Conservation (phyloP, 2,329 filamentous ascomycete genomes). For the Fusarium circinatum region DNA sequence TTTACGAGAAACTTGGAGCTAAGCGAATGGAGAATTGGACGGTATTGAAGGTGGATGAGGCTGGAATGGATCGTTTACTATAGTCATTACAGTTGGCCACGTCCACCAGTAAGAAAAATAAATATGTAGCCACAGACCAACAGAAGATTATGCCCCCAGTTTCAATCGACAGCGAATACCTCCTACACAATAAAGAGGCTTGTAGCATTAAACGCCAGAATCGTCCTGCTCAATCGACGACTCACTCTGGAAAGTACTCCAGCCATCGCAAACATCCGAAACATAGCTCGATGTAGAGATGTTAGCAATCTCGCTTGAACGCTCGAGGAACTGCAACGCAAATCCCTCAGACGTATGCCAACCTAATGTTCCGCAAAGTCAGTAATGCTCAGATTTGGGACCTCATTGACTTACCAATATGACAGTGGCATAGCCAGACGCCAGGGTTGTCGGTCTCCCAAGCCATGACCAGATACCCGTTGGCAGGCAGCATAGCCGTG, state of each 20-base stretch:
- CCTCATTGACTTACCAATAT: conserved; percentile 46
- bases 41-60: conserved; percentile 1
- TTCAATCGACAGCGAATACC: background rate
- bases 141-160: too few relatives aligned
- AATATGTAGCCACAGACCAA: background rate
- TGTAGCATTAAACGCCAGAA: background rate
- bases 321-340: conserved; percentile 7
- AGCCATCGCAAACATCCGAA: conserved; percentile 10
- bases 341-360: conserved; percentile 15
- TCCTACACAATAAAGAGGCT: background rate
- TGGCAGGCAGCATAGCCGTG: conserved; percentile 57
- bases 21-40: background rate
- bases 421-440: conserved; percentile 61
- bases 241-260: conserved; percentile 1
- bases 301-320: background rate
- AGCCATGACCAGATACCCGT: conserved; percentile 60
- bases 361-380: background rate
- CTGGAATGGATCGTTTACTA: background rate
- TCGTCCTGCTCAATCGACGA: conserved; percentile 1
- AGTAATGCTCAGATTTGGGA: background rate
- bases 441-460: conserved; percentile 62
- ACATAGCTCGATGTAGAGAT: conserved; percentile 7
- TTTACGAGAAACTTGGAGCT: conserved; percentile 6
- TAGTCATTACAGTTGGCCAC: background rate
- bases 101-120: fast-evolving